A percentile compares a stretch with the other conserved stretches of the same genome.
Evolutionary conservation across 331 rosid species (phyloP).

Genomic region (Erythrophleum ivorense): DNA sequence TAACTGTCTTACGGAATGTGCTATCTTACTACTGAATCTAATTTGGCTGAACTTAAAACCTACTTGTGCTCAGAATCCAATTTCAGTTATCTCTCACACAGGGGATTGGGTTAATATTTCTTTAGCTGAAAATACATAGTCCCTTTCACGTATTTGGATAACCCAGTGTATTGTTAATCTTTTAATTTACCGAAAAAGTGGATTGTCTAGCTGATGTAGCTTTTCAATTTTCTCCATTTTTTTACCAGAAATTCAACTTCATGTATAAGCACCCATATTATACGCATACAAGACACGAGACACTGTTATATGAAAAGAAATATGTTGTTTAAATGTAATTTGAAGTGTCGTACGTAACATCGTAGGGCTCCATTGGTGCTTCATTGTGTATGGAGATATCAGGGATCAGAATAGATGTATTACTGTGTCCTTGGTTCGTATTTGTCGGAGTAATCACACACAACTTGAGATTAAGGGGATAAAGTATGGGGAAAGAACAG

Average conservation of each 20-base stretch:
- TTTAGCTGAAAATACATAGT: too few relatives aligned
- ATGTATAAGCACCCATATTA: too few relatives aligned
- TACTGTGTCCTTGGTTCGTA: neutral
- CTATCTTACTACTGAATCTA: neutral
- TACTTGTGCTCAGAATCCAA: neutral
- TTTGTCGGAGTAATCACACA: conserved; percentile 2
- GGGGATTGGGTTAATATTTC: neutral
- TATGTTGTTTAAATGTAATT: too few relatives aligned
- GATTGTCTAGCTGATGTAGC: neutral
- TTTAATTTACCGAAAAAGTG: neutral
- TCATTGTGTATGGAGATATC: neutral
- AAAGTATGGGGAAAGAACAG: neutral
- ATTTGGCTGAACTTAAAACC: neutral
- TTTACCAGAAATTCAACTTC: too few relatives aligned
- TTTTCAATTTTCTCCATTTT: neutral
- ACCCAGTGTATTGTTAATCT: neutral
- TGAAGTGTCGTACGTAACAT: neutral
- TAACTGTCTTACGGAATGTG: neutral
- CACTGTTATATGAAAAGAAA: too few relatives aligned
- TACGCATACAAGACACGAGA: too few relatives aligned
- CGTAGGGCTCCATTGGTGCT: neutral
- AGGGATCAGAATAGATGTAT: neutral
- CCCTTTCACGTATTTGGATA: neutral
- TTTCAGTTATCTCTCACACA: neutral
- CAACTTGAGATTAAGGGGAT: neutral